A percentile compares a stretch with the other conserved stretches of the same genome.
These are phyloP conservation scores for Lepidium didymum DNA, from an alignment of 345 rosid genomes.

Conservation along the genomic window DNA sequence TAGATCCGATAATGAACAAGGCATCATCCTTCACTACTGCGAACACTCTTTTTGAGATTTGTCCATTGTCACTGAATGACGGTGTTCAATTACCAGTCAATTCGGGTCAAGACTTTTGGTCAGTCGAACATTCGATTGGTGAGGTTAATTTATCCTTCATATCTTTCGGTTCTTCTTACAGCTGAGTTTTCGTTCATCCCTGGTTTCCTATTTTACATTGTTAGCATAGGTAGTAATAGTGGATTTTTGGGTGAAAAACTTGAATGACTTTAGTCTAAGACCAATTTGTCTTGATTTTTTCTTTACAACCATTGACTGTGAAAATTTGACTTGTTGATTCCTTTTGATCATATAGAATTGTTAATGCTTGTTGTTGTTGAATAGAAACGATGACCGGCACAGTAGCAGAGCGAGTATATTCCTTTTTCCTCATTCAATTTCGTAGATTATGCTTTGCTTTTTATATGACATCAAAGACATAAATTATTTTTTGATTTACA, in stretches of 20 bases:
- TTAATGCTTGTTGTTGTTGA: neutral
- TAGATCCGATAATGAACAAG: slow-evolving; percentile 41
- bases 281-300: neutral
- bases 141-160: neutral
- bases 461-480: too few relatives aligned
- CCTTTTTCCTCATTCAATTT: neutral
- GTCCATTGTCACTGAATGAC: slow-evolving; percentile 55
- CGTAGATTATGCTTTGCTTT: neutral
- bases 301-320: neutral
- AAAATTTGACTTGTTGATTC: neutral
- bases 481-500: neutral
- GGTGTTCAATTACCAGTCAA: slow-evolving; percentile 21
- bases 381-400: slow-evolving; percentile 48
- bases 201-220: neutral
- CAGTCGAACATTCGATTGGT: slow-evolving; percentile 50
- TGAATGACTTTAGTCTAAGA: neutral
- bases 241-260: neutral
- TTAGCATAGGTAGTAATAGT: neutral
- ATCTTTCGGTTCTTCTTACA: neutral
- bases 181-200: neutral
- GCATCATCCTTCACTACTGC: slow-evolving; percentile 69
- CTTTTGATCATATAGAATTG: neutral
- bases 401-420: slow-evolving; percentile 81
- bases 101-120: slow-evolving; percentile 20
- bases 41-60: slow-evolving; percentile 74